phyloP scores from a whole-genome alignment of 106 monocot species.

The Apostasia shenzhenica region DNA sequence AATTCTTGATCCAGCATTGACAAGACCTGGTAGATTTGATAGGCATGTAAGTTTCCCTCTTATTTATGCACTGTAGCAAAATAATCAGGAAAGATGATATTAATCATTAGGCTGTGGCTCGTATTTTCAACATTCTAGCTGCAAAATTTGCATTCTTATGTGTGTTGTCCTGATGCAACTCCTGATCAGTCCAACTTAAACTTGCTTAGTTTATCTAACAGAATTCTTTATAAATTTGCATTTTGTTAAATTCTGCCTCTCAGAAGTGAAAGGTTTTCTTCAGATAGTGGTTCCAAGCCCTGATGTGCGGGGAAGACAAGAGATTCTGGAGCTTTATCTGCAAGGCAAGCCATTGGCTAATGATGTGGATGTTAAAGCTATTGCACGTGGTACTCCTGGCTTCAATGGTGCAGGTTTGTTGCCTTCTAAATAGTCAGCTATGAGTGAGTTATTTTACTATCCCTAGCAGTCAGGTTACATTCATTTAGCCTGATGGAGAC shows the following conservation, averaged over 20 bases:
- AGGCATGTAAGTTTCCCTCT: slow-evolving; percentile 64
- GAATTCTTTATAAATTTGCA: background rate
- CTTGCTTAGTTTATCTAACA: background rate
- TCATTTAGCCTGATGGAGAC: background rate
- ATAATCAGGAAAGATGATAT: background rate
- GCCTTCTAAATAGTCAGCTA: background rate
- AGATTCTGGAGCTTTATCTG: slow-evolving; percentile 91
- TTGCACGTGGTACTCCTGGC: slow-evolving; percentile 96
- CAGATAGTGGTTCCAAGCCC: slow-evolving; percentile 98
- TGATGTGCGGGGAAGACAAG: slow-evolving; percentile 84
- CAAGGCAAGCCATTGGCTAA: slow-evolving; percentile 82
- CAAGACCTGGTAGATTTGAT: slow-evolving; percentile 99
- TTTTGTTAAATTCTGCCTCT: background rate
- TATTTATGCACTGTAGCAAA: background rate
- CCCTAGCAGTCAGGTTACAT: no score
- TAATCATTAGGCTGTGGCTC: background rate
- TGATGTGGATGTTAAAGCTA: slow-evolving; percentile 81
- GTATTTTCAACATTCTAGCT: background rate
- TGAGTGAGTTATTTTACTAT: no score
- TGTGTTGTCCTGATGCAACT: background rate
- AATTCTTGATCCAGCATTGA: slow-evolving; percentile 97
- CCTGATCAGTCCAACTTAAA: background rate
- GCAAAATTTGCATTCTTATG: background rate
- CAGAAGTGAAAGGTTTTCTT: slow-evolving; percentile 1
- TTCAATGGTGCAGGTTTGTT: slow-evolving; percentile 92